Conservation (phyloP, 352 stramenopile genomes). For the Globisporangium nodosum region DNA sequence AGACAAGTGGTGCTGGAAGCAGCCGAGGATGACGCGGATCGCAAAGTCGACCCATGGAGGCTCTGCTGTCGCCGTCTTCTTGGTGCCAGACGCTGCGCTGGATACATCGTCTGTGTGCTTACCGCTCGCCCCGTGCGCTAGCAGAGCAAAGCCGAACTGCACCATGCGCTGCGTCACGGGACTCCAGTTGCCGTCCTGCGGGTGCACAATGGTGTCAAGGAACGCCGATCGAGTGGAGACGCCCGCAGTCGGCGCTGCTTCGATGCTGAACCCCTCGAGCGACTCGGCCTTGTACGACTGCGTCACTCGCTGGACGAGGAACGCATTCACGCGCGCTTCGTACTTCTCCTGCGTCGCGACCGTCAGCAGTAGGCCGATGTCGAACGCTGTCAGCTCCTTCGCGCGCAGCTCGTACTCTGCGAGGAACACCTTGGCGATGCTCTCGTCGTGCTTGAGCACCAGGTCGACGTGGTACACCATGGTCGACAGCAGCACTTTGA, state of each 20-base stretch:
- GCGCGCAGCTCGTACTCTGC: constrained; percentile 28
- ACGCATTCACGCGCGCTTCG: constrained; percentile 17
- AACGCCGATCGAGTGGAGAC: constrained; percentile 14
- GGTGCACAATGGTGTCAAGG: constrained; percentile 19
- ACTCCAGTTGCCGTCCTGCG: constrained; percentile 29
- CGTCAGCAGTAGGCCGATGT: constrained; percentile 38
- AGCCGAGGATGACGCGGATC: constrained; percentile 35
- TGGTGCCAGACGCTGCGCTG: not conserved
- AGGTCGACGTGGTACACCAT: constrained; percentile 55
- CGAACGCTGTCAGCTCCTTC: constrained; percentile 31
- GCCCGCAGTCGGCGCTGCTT: not conserved
- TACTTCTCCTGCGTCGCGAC: constrained; percentile 29
- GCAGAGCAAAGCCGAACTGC: constrained; percentile 24
- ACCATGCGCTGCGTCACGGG: constrained; percentile 29
- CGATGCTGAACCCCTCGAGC: not conserved
- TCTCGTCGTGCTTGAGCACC: constrained; percentile 36
- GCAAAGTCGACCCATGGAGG: constrained; percentile 31
- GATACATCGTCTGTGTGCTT: constrained; percentile 3
- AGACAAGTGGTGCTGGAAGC: constrained; percentile 35
- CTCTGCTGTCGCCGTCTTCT: constrained; percentile 1
- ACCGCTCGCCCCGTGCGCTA: constrained; percentile 21
- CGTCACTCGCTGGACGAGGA: constrained; percentile 22
- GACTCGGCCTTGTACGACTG: constrained; percentile 17
- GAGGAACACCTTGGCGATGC: constrained; percentile 30
- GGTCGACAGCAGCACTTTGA: constrained; percentile 34